Base-by-base conservation (phyloP, 352 stramenopile genomes). In the Globisporangium spiculum region DNA sequence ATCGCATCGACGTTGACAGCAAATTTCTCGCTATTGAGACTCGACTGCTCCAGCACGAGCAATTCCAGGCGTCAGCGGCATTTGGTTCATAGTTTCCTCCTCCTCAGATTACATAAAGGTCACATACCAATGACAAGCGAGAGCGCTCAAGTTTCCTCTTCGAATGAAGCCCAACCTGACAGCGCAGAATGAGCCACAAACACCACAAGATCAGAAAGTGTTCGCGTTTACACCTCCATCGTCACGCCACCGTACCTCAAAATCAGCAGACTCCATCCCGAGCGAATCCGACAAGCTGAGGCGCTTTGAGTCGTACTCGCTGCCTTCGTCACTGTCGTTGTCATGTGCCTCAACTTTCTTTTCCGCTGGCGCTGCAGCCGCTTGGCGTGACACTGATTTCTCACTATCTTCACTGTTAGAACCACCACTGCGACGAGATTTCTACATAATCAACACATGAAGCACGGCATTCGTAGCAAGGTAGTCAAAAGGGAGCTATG, bases 21-120 rank as follows among this genome's bases (percentile, higher is more conserved):
- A 75, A 93, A 92, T 20, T 89, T 91, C 18, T 91, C 85, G 61
- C 83, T 93, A 36, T 91, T 87, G 34, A 87, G 70, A 66, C 83
- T 92, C 2, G 85, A 90, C 82, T 91, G 59, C 18, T 64, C 36
- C 34, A 56, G 9, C 32, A 57, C 14, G n/a, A 55, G 8, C 55
- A 60, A 52, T 18, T 32, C 56, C 34, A 38, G n/a, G 48, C 8
- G 27, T 20, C 38, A 65, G 6, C 3, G 18, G 4, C 60, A 22
- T 27, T 10, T 16, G 8, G 4, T 3, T 20, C 6, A 20, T 8
- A 27, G 10, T 20, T 46, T n/a, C 7, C 20, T n/a, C 5, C 16
- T 22, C 41, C 41, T 50, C 5, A 50, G 24, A 52, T 30, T 14
- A 12, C 9, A 3, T 22, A 12, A 6, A 48, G 5, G 14, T 7